phyloP scores from a whole-genome alignment of 73 alveolate genomes.

The Diophrys sp. region DNA sequence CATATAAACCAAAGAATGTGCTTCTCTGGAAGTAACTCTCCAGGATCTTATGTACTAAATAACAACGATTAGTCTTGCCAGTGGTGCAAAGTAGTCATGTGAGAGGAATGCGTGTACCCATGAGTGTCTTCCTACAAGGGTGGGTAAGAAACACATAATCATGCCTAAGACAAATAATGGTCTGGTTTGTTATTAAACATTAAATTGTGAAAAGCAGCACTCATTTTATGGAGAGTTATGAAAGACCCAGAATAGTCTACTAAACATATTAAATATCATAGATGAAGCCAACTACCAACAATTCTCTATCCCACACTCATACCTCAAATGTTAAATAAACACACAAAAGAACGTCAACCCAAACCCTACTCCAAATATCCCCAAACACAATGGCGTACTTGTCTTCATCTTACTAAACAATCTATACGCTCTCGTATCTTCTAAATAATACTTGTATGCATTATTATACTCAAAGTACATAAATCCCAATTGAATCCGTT shows the following conservation, averaged over 20 bases:
- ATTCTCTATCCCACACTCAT: background rate
- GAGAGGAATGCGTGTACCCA: constrained; percentile 28
- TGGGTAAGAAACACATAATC: constrained; percentile 46
- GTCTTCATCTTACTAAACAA: background rate
- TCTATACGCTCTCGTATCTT: background rate
- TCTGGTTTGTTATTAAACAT: no score
- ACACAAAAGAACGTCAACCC: constrained; percentile 37
- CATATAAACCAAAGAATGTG: constrained; percentile 8
- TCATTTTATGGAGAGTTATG: no score
- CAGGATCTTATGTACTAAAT: constrained; percentile 48
- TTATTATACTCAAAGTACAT: constrained; percentile 25
- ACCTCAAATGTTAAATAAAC: constrained; percentile 12
- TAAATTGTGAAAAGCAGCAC: no score
- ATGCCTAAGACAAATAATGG: constrained; percentile 55
- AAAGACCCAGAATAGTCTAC: no score
- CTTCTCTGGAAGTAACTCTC: background rate
- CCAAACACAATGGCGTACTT: constrained; percentile 10
- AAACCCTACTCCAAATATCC: constrained; percentile 36
- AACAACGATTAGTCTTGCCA: constrained; percentile 54
- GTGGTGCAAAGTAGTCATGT: constrained; percentile 28
- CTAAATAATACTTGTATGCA: background rate
- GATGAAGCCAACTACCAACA: constrained; percentile 28
- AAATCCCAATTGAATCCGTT: constrained; percentile 20
- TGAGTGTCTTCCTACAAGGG: constrained; percentile 43
- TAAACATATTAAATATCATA: constrained; percentile 31